Percentiles rank a stretch among this genome's conserved stretches.
These are phyloP conservation scores for Parasitella parasitica DNA, from an alignment of 371 early-diverging fungal species.

Conservation along the genomic window DNA sequence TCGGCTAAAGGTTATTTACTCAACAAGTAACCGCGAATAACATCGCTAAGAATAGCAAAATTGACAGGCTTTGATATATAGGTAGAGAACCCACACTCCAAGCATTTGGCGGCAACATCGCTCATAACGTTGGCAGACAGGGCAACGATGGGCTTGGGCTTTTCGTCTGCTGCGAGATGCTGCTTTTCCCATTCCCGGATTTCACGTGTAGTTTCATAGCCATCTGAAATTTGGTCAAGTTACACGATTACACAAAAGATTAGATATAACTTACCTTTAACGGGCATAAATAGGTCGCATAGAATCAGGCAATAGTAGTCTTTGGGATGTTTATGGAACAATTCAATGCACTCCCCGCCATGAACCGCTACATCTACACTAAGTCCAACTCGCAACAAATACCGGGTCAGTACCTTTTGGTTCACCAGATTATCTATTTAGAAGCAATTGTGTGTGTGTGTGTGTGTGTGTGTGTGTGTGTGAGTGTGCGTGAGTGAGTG, in stretches of 20 bases:
- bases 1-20: constrained; percentile 11
- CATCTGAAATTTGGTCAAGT: constrained; percentile 49
- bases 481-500: too few relatives aligned
- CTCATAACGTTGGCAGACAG: constrained; percentile 70
- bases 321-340: constrained; percentile 43
- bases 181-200: constrained; percentile 58
- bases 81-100: constrained; percentile 56
- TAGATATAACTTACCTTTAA: constrained; percentile 48
- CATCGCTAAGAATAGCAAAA: constrained; percentile 61
- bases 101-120: constrained; percentile 56
- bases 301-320: constrained; percentile 53
- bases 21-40: constrained; percentile 49
- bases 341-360: constrained; percentile 55
- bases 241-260: neutral
- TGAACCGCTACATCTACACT: constrained; percentile 55
- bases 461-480: too few relatives aligned
- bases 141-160: constrained; percentile 58
- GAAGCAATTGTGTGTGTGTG: too few relatives aligned
- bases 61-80: constrained; percentile 70
- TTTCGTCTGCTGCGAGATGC: constrained; percentile 29
- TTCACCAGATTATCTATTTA: constrained; percentile 62
- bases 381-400: constrained; percentile 51
- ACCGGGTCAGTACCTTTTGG: constrained; percentile 58
- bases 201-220: constrained; percentile 60
- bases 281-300: constrained; percentile 68